phyloP scores from a whole-genome alignment of 2,329 filamentous ascomycete genomes.

The Diplodia scrobiculata region DNA sequence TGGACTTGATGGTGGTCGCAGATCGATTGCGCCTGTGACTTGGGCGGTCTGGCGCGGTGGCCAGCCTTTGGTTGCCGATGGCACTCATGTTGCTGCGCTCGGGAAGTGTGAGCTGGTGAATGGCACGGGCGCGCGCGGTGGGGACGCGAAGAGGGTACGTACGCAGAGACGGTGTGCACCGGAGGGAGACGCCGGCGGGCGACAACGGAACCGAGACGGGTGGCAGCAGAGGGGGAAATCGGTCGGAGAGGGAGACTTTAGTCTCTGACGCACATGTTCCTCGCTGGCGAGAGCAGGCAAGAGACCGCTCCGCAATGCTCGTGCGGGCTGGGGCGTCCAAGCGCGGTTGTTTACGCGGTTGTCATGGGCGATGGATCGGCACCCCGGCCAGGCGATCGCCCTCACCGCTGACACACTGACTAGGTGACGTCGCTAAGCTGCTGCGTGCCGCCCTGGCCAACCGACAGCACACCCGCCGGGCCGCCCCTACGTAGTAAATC shows the following conservation, averaged over 20 bases:
- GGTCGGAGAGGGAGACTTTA: conserved; percentile 6
- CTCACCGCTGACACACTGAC: conserved; percentile 7
- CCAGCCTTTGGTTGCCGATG: conserved; percentile 18
- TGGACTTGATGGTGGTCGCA: conserved; percentile 56
- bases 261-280: conserved; percentile 12
- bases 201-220: conserved; percentile 10
- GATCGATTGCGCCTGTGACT: conserved; percentile 47
- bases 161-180: conserved; percentile 11
- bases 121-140: conserved; percentile 7
- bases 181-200: conserved; percentile 18
- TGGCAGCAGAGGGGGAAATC: conserved; percentile 15
- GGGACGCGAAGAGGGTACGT: neutral
- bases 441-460: neutral
- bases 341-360: conserved; percentile 22
- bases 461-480: conserved; percentile 9
- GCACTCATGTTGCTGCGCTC: conserved; percentile 20
- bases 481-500: conserved; percentile 2
- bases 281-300: conserved; percentile 19
- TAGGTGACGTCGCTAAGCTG: neutral
- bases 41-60: conserved; percentile 25
- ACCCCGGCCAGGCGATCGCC: conserved; percentile 10
- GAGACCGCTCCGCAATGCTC: conserved; percentile 19
- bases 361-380: conserved; percentile 23
- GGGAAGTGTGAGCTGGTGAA: conserved; percentile 7
- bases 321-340: conserved; percentile 24